Percentiles rank a stretch among this genome's conserved stretches.
These are phyloP conservation scores for Pyrenochaeta sp. DNA, from an alignment of 2,329 filamentous ascomycete species.

Conservation along the genomic window DNA sequence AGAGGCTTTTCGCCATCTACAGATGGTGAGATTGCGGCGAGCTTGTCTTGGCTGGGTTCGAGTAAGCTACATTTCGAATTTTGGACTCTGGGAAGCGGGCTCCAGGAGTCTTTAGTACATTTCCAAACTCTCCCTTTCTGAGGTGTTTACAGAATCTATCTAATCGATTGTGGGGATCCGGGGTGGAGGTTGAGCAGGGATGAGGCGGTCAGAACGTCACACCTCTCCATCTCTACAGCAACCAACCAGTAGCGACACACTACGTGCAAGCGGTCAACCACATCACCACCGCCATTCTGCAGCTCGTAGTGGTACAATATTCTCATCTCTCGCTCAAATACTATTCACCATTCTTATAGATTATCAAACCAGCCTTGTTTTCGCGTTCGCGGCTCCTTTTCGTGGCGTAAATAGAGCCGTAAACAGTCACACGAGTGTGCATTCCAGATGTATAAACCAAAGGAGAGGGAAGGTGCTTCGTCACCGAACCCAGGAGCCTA, in stretches of 20 bases:
- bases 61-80: background rate
- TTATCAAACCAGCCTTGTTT: background rate
- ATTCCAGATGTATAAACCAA: conserved; percentile 40
- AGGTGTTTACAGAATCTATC: too few relatives aligned
- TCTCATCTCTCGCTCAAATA: conserved; percentile 6
- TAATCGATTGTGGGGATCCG: conserved; percentile 16
- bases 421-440: conserved; percentile 25
- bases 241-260: conserved; percentile 34
- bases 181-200: conserved; percentile 20
- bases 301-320: conserved; percentile 19
- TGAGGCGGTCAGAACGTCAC: conserved; percentile 29
- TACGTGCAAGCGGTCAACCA: conserved; percentile 35
- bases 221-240: conserved; percentile 30
- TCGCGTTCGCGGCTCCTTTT: background rate
- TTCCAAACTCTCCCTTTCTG: too few relatives aligned
- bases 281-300: conserved; percentile 40
- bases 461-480: conserved; percentile 46
- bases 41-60: too few relatives aligned
- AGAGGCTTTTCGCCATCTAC: too few relatives aligned
- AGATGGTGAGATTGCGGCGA: too few relatives aligned
- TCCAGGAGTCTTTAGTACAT: too few relatives aligned
- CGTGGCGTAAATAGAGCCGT: conserved; percentile 25
- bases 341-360: conserved; percentile 2
- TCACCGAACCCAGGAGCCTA: conserved; percentile 46
- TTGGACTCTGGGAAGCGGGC: background rate